Evolutionary conservation across 2,329 filamentous ascomycete species (phyloP).

Genomic region (Pseudogymnoascus sp.): DNA sequence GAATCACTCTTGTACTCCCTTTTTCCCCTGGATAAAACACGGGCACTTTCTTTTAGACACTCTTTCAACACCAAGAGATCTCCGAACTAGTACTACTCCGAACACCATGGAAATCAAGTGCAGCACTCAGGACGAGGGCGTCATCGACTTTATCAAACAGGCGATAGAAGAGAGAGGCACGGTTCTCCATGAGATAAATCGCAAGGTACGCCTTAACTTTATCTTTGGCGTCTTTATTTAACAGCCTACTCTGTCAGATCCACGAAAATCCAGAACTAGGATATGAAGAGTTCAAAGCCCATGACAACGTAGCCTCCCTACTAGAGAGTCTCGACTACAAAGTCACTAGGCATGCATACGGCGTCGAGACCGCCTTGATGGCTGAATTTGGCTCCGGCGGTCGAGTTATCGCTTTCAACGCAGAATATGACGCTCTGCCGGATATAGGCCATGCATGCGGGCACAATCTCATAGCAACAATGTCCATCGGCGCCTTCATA

Average conservation of each 20-base stretch:
- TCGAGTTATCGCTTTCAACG: slow-evolving; percentile 34
- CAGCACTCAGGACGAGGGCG: neutral
- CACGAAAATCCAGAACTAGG: slow-evolving; percentile 42
- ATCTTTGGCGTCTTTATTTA: neutral
- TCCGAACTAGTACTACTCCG: neutral
- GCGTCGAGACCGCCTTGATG: slow-evolving; percentile 43
- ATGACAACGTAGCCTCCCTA: slow-evolving; percentile 38
- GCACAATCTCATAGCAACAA: slow-evolving; percentile 36
- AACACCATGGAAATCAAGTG: neutral
- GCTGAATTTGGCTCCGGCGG: slow-evolving; percentile 35
- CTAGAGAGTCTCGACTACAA: slow-evolving; percentile 37
- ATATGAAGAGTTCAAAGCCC: slow-evolving; percentile 43
- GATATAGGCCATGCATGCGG: slow-evolving; percentile 35
- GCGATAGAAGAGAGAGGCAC: slow-evolving; percentile 1
- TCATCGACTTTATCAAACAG: neutral
- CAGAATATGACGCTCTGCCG: slow-evolving; percentile 39
- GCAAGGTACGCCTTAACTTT: neutral
- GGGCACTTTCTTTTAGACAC: neutral
- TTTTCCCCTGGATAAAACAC: neutral
- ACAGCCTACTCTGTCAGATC: slow-evolving; percentile 27
- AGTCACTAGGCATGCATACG: slow-evolving; percentile 41
- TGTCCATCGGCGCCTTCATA: slow-evolving; percentile 30
- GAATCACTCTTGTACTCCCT: neutral
- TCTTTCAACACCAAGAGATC: neutral
- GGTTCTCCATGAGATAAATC: neutral